Base-by-base conservation (phyloP, 176 grass and related monocot species). In the Bromus sterilis region DNA sequence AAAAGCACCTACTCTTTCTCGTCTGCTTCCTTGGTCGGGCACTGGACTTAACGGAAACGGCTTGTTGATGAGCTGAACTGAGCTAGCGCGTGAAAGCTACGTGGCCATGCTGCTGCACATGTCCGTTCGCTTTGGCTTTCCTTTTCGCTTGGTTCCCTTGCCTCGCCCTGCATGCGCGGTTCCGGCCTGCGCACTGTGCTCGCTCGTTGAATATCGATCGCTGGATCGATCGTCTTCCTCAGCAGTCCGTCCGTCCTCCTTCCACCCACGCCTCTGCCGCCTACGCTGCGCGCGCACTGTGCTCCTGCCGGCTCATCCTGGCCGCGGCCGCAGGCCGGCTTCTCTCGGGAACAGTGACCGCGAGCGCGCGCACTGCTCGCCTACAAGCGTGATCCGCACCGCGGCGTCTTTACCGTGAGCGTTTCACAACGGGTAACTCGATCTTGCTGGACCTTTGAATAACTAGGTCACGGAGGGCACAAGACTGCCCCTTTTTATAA, bases 281-380 rank as follows among this genome's bases (percentile, higher is more conserved):
- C 66, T 42, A 76, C 9, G 53, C 40, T 42, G 81, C 9, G 53
- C 40, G 11, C 32, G 43, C 78, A 78, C 63, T 55, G 51, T 77
- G 51, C 79, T 71, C 20, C 78, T 21, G 61, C 62, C 6, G 66
- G 61, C 49, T 4, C 55, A 39, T 36, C 26, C 74, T 62, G 42
- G 39, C 43, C 35, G 25, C 72, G 11, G 71, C 85, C 11, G 15
- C 49, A 51, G 24, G 35, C 76, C 39, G 32, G 48, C 76, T 51
- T 65, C 71, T 66, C 56, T 89, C 78, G 78, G 83, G 73, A 89
- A 89, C 77, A 86, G 46, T 66, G 83, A 82, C 58, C 16, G 55
- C 49, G 66, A 14, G 4, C 21, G 40, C 57, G 58, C 48, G 40
- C 39, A 60, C 76, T 89, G 69, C 77, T 53, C 61, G 39, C 29